Conservation (phyloP, 306 rosid genomes). For the Rosa chinensis region DNA sequence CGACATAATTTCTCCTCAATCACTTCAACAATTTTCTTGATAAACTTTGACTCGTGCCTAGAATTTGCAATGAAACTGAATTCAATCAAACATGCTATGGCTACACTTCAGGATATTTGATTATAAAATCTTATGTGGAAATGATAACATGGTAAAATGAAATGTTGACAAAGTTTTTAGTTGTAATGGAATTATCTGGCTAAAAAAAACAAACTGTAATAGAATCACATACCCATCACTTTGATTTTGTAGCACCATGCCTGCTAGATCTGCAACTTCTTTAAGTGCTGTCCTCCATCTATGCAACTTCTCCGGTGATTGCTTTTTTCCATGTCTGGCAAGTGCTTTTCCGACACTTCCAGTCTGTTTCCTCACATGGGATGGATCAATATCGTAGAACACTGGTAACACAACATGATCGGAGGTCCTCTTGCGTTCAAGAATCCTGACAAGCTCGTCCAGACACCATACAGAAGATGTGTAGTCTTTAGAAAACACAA, state of each 20-base stretch:
- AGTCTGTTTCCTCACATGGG: not conserved
- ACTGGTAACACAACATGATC: conserved; percentile 1
- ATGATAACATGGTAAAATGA: not conserved
- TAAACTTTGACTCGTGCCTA: not conserved
- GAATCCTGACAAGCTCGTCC: not conserved
- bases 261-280: not conserved
- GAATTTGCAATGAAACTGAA: not conserved
- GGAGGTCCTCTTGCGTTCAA: not conserved
- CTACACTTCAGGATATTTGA: too few relatives aligned
- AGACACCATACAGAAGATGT: not conserved
- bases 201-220: too few relatives aligned
- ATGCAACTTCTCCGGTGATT: not conserved
- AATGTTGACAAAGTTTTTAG: not conserved
- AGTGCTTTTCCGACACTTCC: not conserved
- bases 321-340: not conserved
- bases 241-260: not conserved
- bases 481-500: not conserved
- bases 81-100: too few relatives aligned
- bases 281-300: not conserved
- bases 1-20: too few relatives aligned
- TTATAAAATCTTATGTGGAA: not conserved
- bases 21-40: not conserved
- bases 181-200: not conserved
- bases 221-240: conserved; percentile 1
- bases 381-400: not conserved